Base-by-base conservation (phyloP, 768 basidiomycete genomes). In the Lactarius pseudohatsudake region DNA sequence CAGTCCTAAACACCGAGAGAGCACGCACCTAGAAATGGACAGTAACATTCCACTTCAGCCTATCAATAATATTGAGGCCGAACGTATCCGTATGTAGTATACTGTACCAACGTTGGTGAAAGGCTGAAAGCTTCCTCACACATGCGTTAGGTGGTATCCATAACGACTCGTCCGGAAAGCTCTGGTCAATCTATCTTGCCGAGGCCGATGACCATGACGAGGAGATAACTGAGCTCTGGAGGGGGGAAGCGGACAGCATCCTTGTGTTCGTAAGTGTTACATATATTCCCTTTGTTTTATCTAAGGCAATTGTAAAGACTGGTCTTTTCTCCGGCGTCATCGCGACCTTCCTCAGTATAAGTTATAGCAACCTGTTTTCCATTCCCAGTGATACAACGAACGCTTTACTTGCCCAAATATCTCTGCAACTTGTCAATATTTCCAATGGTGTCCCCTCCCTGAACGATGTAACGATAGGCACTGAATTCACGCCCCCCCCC, bases 291-390 rank as follows among this genome's bases (percentile, higher is more conserved):
- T 26, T 18, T 4, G 20, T 22, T 40, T 59, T 8, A 28, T 26
- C 22, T 18, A 16, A 32, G 18, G 30, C 36, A 18, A 26, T 26
- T n/a, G 8, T 30, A 16, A 8, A 64, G 62, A 50, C 62, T 28
- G 62, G 62, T 45, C 43, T 64, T 18, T 64, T 64, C 56, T 59
- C 62, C 16, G 16, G 36, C 26, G 30, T 30, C 22, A 15, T 64
- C 28, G 34, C 62, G 3, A 40, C 62, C 1, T 64, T 64, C 62
- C 16, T 64, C 32, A 30, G 9, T 57, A 22, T 61, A 6, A 58
- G 57, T 26, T 53, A 53, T 53, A 26, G 4, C 50, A 11, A 50
- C n/a, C 47, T 50, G 15, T 26, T 50, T 50, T 4, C 47, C 11
- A 13, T 10, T 11, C 38, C 38, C 15, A 40, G 10, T 40, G 38